Base-by-base conservation (phyloP, 2,329 filamentous ascomycete species). In the Parasarocladium wereldwijsianum region DNA sequence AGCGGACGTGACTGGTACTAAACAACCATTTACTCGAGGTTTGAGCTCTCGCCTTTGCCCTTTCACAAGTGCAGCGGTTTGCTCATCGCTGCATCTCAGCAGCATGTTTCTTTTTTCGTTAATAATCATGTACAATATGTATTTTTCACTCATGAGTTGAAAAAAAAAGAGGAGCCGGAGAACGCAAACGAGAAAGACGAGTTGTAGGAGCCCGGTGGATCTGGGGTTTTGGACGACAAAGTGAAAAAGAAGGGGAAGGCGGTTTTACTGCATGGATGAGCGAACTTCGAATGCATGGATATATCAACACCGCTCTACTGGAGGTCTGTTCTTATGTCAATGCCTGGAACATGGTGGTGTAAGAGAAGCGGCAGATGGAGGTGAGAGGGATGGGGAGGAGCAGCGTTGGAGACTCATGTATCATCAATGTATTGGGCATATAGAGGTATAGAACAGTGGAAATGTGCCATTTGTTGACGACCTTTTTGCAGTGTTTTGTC, bases 1-100 rank as follows among this genome's bases (percentile, higher is more conserved):
- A 92, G 84, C 54, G 87, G 82, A 33, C 74, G 90, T 47, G 90
- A 98, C 59, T 96, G 68, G 55, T 68, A 70, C 42, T 73, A 57
- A 58, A 14, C 20, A 12, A 27, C n/a, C 11, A 17, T 14, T 14
- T 10, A 26, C n/a, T 21, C 20, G n/a, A 8, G 20, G 20, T 21
- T 21, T n/a, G 8, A 21, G n/a, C 20, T 21, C 20, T 21, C 20
- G n/a, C n/a, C n/a, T n/a, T 21, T 21, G 20, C 8, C n/a, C 20
- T 8, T 8, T 8, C 20, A 8, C 8, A 8, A n/a, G n/a, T 21
- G 8, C 20, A 8, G 20, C 8, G 8, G 20, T 21, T 8, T 21
- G n/a, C n/a, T n/a, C n/a, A n/a, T n/a, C n/a, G n/a, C n/a, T n/a
- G n/a, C n/a, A n/a, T n/a, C n/a, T n/a, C n/a, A n/a, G n/a, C n/a